Percentiles rank a stretch among this genome's conserved stretches.
phyloP scores from a whole-genome alignment of 306 rosid genomes.

The Neltuma alba region DNA sequence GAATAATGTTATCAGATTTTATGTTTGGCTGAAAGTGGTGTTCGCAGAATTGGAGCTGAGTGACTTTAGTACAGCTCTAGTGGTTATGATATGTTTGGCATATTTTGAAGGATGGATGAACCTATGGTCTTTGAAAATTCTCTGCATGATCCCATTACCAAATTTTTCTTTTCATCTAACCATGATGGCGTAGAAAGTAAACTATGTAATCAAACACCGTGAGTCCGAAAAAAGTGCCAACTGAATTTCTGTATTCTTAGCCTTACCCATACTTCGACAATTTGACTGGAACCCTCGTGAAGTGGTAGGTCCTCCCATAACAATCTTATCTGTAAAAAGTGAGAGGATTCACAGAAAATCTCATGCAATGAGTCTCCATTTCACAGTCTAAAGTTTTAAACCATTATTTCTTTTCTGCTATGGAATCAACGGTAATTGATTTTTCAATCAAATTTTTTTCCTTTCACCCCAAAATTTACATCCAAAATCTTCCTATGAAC shows the following conservation, averaged over 20 bases:
- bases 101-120: background rate
- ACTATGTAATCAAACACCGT: background rate
- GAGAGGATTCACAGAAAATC: slow-evolving; percentile 18
- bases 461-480: slow-evolving; percentile 13
- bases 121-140: background rate
- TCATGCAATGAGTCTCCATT: slow-evolving; percentile 25
- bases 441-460: slow-evolving; percentile 1
- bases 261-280: background rate
- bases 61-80: background rate
- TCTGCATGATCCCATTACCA: background rate
- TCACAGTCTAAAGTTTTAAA: background rate
- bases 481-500: slow-evolving; percentile 9
- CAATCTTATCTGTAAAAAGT: background rate
- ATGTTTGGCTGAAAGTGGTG: background rate
- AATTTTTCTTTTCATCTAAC: background rate
- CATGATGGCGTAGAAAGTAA: background rate
- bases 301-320: background rate
- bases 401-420: background rate
- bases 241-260: background rate
- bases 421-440: slow-evolving; percentile 10
- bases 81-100: background rate
- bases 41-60: background rate
- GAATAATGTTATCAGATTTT: background rate
- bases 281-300: background rate
- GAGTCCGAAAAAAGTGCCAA: background rate